Percentiles rank a stretch among this genome's conserved stretches.
Conservation (phyloP, 192 early-diverging fungal species). For the Geosiphon pyriformis region DNA sequence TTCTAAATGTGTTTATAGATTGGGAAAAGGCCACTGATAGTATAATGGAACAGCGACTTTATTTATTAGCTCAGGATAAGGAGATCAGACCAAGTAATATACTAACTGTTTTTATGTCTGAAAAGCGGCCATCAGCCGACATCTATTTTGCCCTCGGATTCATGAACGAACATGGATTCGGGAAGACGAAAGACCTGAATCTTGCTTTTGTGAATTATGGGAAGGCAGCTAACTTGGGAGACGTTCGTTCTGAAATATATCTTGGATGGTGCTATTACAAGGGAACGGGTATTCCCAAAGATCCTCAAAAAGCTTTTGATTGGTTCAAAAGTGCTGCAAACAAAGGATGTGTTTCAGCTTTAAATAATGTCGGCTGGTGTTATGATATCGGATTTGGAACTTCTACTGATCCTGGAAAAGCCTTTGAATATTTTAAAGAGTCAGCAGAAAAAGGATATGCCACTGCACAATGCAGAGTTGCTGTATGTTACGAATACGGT, state of each 20-base stretch:
- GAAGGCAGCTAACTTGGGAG: conserved; percentile 20
- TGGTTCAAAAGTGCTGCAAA: conserved; percentile 8
- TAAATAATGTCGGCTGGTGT: conserved; percentile 23
- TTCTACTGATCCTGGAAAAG: background rate
- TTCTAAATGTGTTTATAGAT: background rate
- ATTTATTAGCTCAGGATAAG: background rate
- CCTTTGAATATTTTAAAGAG: conserved; percentile 12
- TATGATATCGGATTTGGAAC: conserved; percentile 21
- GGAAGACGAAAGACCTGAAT: background rate
- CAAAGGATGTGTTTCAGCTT: background rate
- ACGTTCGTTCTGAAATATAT: conserved; percentile 1
- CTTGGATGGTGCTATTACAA: conserved; percentile 18
- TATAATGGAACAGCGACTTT: background rate
- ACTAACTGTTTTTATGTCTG: background rate
- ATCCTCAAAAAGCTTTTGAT: conserved; percentile 12
- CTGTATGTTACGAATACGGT: conserved; percentile 19
- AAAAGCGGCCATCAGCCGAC: background rate
- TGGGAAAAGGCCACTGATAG: conserved; percentile 15
- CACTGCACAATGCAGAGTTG: conserved; percentile 20
- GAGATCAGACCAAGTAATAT: background rate
- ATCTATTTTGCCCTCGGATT: conserved; percentile 15
- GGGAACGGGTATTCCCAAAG: background rate
- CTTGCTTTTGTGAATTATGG: conserved; percentile 4
- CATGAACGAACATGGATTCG: conserved; percentile 10
- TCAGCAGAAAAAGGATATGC: conserved; percentile 16